Percentiles rank a stretch among this genome's conserved stretches.
Evolutionary conservation across 306 rosid species (phyloP).

Genomic region (Mimosa bimucronata): DNA sequence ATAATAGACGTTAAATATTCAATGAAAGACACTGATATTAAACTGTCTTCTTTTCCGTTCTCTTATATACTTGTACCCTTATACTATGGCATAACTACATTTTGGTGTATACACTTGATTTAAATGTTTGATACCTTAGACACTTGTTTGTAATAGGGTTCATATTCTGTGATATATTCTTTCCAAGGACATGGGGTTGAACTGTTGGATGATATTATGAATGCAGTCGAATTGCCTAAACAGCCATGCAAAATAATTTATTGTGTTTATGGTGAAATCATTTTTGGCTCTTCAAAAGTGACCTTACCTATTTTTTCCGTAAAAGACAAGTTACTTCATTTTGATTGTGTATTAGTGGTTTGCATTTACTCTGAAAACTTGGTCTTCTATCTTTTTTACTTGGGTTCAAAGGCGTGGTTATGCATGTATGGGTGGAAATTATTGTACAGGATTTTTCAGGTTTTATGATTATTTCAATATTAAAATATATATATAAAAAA

Average conservation of each 20-base stretch:
- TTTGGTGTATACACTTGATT: no score
- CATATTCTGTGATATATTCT: neutral
- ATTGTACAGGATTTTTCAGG: constrained; percentile 6
- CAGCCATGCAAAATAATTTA: neutral
- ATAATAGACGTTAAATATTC: no score
- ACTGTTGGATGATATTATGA: neutral
- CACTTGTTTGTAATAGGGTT: neutral
- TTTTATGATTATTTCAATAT: neutral
- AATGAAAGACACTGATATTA: no score
- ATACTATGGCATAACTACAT: no score
- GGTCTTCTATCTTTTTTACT: neutral
- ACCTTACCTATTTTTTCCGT: neutral
- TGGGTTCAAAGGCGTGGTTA: neutral
- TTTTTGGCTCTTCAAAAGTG: neutral
- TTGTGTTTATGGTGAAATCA: constrained; percentile 12
- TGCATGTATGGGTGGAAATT: neutral
- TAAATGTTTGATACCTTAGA: no score
- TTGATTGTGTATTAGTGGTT: neutral
- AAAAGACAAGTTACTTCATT: neutral
- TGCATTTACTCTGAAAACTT: neutral
- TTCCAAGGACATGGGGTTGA: neutral
- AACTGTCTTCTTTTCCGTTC: no score
- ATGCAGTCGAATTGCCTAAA: neutral
- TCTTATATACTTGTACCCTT: no score
- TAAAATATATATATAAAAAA: constrained; percentile 4